Base-by-base conservation (phyloP, 2,329 filamentous ascomycete species). In the Coniochaeta sp. region DNA sequence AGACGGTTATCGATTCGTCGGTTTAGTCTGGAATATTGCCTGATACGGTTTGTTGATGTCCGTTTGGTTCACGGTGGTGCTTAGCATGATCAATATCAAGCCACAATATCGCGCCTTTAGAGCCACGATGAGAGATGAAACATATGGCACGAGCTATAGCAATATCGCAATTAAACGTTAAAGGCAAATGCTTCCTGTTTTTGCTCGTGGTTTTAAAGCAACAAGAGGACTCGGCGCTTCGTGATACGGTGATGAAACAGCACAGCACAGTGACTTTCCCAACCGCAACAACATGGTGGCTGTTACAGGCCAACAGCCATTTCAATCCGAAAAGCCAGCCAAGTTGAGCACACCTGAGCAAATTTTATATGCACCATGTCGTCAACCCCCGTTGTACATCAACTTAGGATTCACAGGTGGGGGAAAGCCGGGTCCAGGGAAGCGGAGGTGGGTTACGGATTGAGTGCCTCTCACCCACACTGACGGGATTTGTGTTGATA, bases 201-300 rank as follows among this genome's bases (percentile, higher is more conserved):
- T 8, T 32, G 30, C 8, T 14, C 30, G 14, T 32, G 7, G 18
- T 38, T 6, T n/a, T n/a, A 6, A 8, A 47, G 26, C 45, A 31
- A 46, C 7, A n/a, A 26, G 14, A 20, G 33, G 38, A n/a, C 6
- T 2, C 5, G 16, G 26, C 45, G 45, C 45, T 31, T 47, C 45
- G 26, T 45, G 35, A 48, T 24, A 51, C 18, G 20, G n/a, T 52
- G 52, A 32, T 50, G 49, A 61, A 30, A 65, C 61, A 57, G 68
- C 67, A 18, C 38, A 12, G 12, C 38, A 22, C 2, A 14, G 8
- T 26, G 14, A 14, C 22, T n/a, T 24, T 3, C 20, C 6, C 12
- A 22, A 6, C 38, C 38, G 18, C 20, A 12, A 42, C 38, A 22
- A 24, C 6, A 26, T 22, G 14, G 38, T 18, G 26, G 26, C 20